A percentile compares a stretch with the other conserved stretches of the same genome.
Conservation (phyloP, 768 basidiomycete genomes). For the Lactifluus echinatus region DNA sequence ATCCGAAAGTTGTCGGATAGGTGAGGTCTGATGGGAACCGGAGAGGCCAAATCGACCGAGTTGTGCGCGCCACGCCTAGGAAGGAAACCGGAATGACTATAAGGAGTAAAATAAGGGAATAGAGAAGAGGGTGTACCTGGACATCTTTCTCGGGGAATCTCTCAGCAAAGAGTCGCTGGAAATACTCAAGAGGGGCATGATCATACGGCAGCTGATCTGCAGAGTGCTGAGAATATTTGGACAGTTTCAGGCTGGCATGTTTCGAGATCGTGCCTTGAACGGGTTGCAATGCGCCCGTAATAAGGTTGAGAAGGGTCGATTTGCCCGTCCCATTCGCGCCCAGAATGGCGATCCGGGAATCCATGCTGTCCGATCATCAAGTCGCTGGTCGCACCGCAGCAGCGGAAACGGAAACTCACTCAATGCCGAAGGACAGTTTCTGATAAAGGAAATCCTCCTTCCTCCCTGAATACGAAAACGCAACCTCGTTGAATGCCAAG, state of each 20-base stretch:
- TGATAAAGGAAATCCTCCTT: constrained; percentile 83
- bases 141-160: constrained; percentile 94
- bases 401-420: constrained; percentile 43
- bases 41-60: constrained; percentile 94
- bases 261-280: constrained; percentile 80
- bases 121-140: constrained; percentile 33
- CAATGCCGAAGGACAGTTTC: constrained; percentile 92
- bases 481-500: constrained; percentile 91
- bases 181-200: constrained; percentile 84
- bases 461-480: constrained; percentile 92
- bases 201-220: constrained; percentile 98
- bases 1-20: constrained; percentile 92
- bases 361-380: too few species aligned
- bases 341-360: constrained; percentile 90
- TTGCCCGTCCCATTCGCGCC: constrained; percentile 96
- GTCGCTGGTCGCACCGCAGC: too few species aligned
- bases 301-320: constrained; percentile 83
- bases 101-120: constrained; percentile 7
- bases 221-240: constrained; percentile 98
- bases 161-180: constrained; percentile 66
- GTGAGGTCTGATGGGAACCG: constrained; percentile 87
- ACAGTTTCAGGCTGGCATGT: constrained; percentile 85
- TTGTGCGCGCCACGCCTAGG: constrained; percentile 86
- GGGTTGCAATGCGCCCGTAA: constrained; percentile 76
- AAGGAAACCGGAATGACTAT: constrained; percentile 8